Base-by-base conservation (phyloP, 371 early-diverging fungal genomes). In the Syncephalastrum sp. region DNA sequence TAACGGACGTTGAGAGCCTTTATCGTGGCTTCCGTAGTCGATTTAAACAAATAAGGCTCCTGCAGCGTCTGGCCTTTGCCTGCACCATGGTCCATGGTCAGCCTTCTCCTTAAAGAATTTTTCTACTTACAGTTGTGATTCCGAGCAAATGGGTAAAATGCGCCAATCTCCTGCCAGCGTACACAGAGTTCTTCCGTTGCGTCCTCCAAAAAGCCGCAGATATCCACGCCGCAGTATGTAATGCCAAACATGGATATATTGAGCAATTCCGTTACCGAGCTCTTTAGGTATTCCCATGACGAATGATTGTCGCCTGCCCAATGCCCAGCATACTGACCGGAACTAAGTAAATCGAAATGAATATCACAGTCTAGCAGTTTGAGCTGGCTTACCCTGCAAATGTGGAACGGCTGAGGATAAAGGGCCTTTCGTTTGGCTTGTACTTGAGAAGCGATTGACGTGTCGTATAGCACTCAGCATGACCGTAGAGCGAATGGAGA, bases 81-180 rank as follows among this genome's bases (percentile, higher is more conserved):
- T 33, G 8, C 10, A 33, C 2, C 8, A 33, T 12, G 2, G 7
- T 33, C 38, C 38, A 33, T 42, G 15, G 13, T 8, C 3, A 53
- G n/a, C 8, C 42, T 33, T 33, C 4, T 33, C 33, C 25, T 25
- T 5, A 33, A 12, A 33, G 7, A 2, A 10, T 5, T 10, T 33
- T 33, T 12, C 13, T 4, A 2, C 38, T 16, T 70, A 19, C 41
- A 25, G 52, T 86, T 86, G 57, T 90, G 90, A 55, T 87, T 87
- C n/a, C 90, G 77, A 61, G 82, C 79, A 68, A 91, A 91, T 4
- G 92, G 89, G 57, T 89, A 87, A 59, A 91, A 83, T 10, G 88
- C 67, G 3, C 91, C 92, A 17, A 90, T 65, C 62, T 83, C 82
- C 61, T 80, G 80, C 90, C 90, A 89, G 17, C 88, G 81, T 23